Base-by-base conservation (phyloP, 2,329 filamentous ascomycete genomes). In the Trichoderma hamatum region DNA sequence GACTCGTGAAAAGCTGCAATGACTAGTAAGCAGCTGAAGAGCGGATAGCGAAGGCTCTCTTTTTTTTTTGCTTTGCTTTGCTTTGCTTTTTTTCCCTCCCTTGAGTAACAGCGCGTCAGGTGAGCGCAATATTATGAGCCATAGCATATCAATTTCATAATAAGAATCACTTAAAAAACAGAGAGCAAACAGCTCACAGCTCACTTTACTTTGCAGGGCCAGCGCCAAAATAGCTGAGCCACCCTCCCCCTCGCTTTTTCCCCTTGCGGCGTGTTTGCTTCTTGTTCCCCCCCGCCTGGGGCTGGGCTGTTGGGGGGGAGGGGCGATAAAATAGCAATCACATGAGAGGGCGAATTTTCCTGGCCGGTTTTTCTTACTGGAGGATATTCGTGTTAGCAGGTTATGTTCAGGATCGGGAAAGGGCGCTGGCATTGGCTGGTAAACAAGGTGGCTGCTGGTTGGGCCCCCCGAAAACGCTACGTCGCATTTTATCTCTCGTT, bases 281-380 rank as follows among this genome's bases (percentile, higher is more conserved):
- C 26, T 46, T 4, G 26, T n/a, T 10, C 51, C 60, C 55, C 64
- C 55, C 65, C 55, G 34, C 65, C n/a, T 60, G 36, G 16, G 36
- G 39, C 39, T 43, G 39, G 30, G 39, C 39, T 43, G 16, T 16
- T 36, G 26, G 54, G 21, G 28, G 54, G 49, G 39, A 43, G 52
- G 63, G 46, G n/a, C 26, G 63, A 66, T 26, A 54, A 61, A 46
- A 49, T 34, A 32, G 14, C 19, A 60, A 67, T 67, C 65, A 67
- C 65, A 67, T 67, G 65, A 67, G 65, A 67, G 65, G 65, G 30
- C 34, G 65, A 67, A 32, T 39, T 67, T 67, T 67, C 59, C 16
- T 19, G 19, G 21, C 26, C 10, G 10, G n/a, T 34, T 9, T 43
- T 58, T 58, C 51, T 56, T 46, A 66, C 52, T 67, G 64, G 64